phyloP scores from a whole-genome alignment of 2,329 filamentous ascomycete genomes.

The Thielaviopsis populi region DNA sequence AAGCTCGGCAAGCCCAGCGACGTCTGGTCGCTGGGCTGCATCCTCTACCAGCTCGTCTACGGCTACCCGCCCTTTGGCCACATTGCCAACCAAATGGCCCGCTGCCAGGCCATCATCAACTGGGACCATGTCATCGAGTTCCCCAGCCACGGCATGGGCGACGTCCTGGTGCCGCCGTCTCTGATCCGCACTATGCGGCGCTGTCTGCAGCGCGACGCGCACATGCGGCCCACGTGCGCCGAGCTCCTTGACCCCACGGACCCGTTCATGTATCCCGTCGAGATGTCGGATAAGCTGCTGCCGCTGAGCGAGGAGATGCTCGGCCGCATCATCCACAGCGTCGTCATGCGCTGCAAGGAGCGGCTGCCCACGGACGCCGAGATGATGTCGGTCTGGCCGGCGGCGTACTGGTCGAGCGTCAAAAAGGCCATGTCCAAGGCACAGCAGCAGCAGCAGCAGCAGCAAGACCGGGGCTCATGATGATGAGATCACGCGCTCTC shows the following conservation, averaged over 20 bases:
- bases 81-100: conserved; percentile 71
- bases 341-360: conserved; percentile 43
- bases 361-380: conserved; percentile 45
- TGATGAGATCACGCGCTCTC: background rate
- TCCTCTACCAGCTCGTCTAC: conserved; percentile 96
- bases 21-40: conserved; percentile 91
- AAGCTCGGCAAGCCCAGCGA: conserved; percentile 93
- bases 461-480: background rate
- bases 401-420: conserved; percentile 46
- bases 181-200: conserved; percentile 46
- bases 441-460: conserved; percentile 8
- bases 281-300: conserved; percentile 38
- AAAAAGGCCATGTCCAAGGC: conserved; percentile 31
- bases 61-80: conserved; percentile 92
- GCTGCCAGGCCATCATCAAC: conserved; percentile 77
- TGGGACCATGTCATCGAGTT: conserved; percentile 60
- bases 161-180: conserved; percentile 41
- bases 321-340: conserved; percentile 46
- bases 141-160: conserved; percentile 53
- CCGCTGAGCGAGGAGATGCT: conserved; percentile 49
- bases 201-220: conserved; percentile 47
- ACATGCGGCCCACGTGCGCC: conserved; percentile 47
- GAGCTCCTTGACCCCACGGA: conserved; percentile 45
- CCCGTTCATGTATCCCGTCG: conserved; percentile 48
- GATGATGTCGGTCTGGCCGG: conserved; percentile 39